These are phyloP conservation scores for Wallacemonas collosoma DNA, from an alignment of 208 protist genomes.

Conservation along the genomic window DNA sequence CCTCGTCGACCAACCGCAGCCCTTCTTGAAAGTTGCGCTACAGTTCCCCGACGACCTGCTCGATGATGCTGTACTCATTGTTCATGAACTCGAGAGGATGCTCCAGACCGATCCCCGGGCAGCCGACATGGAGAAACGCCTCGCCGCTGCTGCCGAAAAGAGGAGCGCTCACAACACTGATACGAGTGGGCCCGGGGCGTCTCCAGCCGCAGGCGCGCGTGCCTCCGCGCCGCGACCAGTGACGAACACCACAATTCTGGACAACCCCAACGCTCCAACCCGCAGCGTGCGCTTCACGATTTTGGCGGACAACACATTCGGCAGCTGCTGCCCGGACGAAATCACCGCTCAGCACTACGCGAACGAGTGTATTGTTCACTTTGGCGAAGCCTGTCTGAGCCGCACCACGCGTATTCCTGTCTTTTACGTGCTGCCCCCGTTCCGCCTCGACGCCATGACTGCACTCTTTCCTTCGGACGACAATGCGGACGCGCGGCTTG, in stretches of 20 bases:
- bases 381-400: conserved; percentile 90
- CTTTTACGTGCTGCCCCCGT: conserved; percentile 69
- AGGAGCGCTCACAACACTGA: no score
- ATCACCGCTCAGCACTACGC: conserved; percentile 89
- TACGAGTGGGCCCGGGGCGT: background rate
- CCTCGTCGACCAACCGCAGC: conserved; percentile 16
- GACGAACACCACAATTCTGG: conserved; percentile 13
- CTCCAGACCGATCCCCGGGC: conserved; percentile 41
- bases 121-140: conserved; percentile 15
- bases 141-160: background rate
- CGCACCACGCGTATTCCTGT: conserved; percentile 78
- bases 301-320: conserved; percentile 91
- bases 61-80: conserved; percentile 61
- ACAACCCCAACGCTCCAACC: conserved; percentile 46
- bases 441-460: conserved; percentile 32
- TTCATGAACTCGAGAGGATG: conserved; percentile 46
- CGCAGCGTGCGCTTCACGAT: conserved; percentile 62
- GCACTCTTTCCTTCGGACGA: background rate
- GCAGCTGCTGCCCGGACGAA: conserved; percentile 91
- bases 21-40: conserved; percentile 64
- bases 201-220: background rate
- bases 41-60: conserved; percentile 92
- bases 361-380: conserved; percentile 89
- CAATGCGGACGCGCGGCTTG: conserved; percentile 12
- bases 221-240: background rate